phyloP scores from a whole-genome alignment of 208 protist genomes.

The Leishmania aethiopica region DNA sequence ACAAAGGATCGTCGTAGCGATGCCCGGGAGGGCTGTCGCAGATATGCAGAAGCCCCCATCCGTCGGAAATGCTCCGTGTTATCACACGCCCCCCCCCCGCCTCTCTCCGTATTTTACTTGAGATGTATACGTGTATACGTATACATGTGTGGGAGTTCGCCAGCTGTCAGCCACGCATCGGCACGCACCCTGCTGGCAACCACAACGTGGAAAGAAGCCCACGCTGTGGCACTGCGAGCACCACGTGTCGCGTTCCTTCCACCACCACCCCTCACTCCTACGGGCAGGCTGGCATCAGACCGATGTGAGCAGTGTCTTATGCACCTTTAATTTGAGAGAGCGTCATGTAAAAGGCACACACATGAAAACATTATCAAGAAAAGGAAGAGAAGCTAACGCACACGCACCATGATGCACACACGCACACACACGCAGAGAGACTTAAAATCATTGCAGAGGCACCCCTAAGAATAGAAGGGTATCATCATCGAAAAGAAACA shows the following conservation, averaged over 20 bases:
- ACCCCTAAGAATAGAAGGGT: slow-evolving; percentile 6
- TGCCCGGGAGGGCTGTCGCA: neutral
- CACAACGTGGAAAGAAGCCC: neutral
- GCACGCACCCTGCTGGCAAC: neutral
- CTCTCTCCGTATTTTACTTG: neutral
- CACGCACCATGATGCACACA: neutral
- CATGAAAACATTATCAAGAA: neutral
- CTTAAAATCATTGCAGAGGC: neutral
- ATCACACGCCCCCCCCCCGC: neutral
- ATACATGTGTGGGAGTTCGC: neutral
- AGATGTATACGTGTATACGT: neutral
- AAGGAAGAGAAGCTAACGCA: neutral
- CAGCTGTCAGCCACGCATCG: neutral
- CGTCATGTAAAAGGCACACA: neutral
- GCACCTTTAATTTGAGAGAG: neutral
- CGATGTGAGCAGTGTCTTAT: neutral
- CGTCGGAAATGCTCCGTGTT: neutral
- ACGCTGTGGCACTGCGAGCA: neutral
- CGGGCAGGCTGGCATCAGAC: neutral
- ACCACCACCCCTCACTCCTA: too few relatives aligned
- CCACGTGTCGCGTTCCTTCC: neutral
- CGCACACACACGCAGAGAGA: neutral
- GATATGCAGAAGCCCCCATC: too few relatives aligned
- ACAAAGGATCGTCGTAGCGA: neutral
- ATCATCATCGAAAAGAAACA: neutral